These are phyloP conservation scores for Piper longum DNA, from an alignment of 164 flowering plant genomes.

Conservation along the genomic window DNA sequence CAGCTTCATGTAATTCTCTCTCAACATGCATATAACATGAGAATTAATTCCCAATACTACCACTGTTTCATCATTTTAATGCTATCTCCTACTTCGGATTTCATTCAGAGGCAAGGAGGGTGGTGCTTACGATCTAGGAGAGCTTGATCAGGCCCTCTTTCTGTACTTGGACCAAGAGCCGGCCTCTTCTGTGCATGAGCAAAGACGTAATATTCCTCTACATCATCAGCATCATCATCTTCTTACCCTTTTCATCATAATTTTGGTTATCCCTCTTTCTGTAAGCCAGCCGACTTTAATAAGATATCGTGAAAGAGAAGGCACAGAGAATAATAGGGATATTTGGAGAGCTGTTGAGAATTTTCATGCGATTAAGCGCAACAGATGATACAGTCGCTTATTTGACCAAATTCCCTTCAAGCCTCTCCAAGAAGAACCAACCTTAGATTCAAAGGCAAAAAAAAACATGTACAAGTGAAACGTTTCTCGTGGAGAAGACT, in stretches of 20 bases:
- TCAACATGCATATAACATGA: background rate
- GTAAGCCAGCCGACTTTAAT: background rate
- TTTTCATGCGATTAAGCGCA: slow-evolving; percentile 28
- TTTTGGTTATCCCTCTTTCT: background rate
- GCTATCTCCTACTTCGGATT: slow-evolving; percentile 2
- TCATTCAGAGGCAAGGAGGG: slow-evolving; percentile 40
- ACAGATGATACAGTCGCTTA: slow-evolving; percentile 25
- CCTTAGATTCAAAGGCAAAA: background rate
- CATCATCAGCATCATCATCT: background rate
- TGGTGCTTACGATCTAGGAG: slow-evolving; percentile 83
- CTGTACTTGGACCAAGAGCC: slow-evolving; percentile 70
- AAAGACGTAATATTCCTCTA: slow-evolving; percentile 29
- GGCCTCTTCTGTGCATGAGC: slow-evolving; percentile 33
- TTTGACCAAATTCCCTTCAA: slow-evolving; percentile 37
- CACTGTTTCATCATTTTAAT: background rate
- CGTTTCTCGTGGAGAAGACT: background rate
- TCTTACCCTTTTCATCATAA: background rate
- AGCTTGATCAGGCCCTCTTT: slow-evolving; percentile 89
- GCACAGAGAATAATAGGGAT: slow-evolving; percentile 1
- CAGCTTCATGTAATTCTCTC: slow-evolving; percentile 41
- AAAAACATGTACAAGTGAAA: background rate
- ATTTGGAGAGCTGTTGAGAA: background rate
- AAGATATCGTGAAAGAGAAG: slow-evolving; percentile 1
- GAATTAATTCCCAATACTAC: background rate
- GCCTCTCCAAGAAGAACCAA: background rate